Evolutionary conservation across 345 rosid species (phyloP).

Genomic region (Eutrema japonicum): DNA sequence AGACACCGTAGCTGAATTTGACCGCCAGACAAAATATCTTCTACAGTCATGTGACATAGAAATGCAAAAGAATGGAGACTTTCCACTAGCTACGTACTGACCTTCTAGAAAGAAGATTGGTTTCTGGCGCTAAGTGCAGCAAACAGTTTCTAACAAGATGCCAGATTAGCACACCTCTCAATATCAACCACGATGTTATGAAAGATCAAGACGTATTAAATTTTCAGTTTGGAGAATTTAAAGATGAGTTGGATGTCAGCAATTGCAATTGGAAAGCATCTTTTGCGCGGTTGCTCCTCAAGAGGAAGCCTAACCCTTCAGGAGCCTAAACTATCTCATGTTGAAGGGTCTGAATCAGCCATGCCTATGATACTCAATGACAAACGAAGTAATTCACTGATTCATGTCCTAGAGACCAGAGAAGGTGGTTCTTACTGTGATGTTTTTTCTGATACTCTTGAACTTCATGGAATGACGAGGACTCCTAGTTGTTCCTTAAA

Average conservation of each 20-base stretch:
- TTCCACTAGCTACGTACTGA: conserved; percentile 35
- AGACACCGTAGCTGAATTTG: conserved; percentile 22
- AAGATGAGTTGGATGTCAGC: conserved; percentile 34
- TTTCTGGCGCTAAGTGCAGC: conserved; percentile 27
- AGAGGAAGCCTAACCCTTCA: conserved; percentile 29
- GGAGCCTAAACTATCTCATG: conserved; percentile 26
- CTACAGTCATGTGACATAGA: conserved; percentile 28
- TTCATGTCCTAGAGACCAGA: conserved; percentile 35
- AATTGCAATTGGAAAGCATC: conserved; percentile 30
- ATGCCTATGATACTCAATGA: conserved; percentile 30
- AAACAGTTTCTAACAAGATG: conserved; percentile 37
- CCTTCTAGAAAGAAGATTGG: conserved; percentile 32
- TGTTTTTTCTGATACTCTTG: conserved; percentile 29
- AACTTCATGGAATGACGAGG: conserved; percentile 17
- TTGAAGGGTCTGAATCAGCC: conserved; percentile 27
- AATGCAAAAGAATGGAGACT: conserved; percentile 23
- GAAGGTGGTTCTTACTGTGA: conserved; percentile 33
- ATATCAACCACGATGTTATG: conserved; percentile 24
- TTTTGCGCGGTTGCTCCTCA: conserved; percentile 43
- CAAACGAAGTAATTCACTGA: conserved; percentile 10
- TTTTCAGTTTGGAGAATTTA: conserved; percentile 24
- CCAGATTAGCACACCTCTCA: conserved; percentile 31
- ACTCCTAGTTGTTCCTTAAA: conserved; percentile 20
- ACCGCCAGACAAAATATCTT: conserved; percentile 18
- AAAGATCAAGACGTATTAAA: conserved; percentile 17